Conservation (phyloP, 2,329 filamentous ascomycete genomes). For the Bisporella sp. region DNA sequence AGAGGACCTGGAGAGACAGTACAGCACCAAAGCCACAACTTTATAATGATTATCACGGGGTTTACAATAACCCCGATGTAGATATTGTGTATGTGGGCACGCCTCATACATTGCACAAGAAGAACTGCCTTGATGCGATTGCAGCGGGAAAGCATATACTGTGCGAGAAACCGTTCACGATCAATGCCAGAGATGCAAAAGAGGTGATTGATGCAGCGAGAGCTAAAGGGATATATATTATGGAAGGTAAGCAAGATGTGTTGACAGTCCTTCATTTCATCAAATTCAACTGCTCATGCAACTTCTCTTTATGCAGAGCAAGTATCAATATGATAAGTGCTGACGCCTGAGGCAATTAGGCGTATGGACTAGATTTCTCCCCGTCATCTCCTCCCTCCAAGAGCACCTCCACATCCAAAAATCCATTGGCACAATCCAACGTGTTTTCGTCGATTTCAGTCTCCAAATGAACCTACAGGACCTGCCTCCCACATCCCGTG, state of each 20-base stretch:
- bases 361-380: conserved; percentile 65
- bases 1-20: conserved; percentile 22
- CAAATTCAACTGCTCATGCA: too few species aligned
- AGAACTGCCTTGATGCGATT: conserved; percentile 55
- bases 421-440: conserved; percentile 36
- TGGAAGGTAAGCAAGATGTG: conserved; percentile 19
- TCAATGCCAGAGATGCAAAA: conserved; percentile 55
- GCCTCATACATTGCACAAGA: conserved; percentile 62
- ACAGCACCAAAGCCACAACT: not conserved
- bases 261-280: too few species aligned
- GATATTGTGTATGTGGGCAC: conserved; percentile 64
- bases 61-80: conserved; percentile 53
- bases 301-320: too few species aligned
- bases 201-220: conserved; percentile 50
- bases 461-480: not conserved
- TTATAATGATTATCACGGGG: conserved; percentile 8
- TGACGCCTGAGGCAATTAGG: conserved; percentile 15
- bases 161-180: conserved; percentile 63
- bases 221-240: conserved; percentile 47
- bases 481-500: conserved; percentile 37
- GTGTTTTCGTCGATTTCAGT: conserved; percentile 23
- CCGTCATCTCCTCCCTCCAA: conserved; percentile 40
- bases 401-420: conserved; percentile 22
- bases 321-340: too few species aligned
- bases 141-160: conserved; percentile 59